phyloP scores from a whole-genome alignment of 108 stramenopile genomes.

The Fragilariopsis cylindrus region DNA sequence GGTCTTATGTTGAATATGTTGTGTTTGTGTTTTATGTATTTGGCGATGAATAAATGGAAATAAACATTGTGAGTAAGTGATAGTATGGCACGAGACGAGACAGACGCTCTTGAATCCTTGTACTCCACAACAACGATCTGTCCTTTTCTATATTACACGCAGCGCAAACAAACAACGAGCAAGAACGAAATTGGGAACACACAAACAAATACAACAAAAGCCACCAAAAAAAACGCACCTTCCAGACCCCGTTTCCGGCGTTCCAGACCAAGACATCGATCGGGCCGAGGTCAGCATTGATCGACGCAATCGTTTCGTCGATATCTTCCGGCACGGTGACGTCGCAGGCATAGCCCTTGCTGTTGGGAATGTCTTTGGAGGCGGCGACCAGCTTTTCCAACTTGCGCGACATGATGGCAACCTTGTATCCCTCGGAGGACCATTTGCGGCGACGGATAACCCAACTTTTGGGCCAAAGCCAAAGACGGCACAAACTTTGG shows the following conservation, averaged over 20 bases:
- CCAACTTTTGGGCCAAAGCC: constrained; percentile 31
- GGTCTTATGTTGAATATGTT: constrained; percentile 6
- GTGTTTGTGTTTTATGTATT: neutral
- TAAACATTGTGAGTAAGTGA: neutral
- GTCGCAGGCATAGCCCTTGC: constrained; percentile 37
- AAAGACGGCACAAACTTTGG: constrained; percentile 37
- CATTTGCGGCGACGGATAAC: constrained; percentile 16
- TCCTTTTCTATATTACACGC: no score
- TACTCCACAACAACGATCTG: no score
- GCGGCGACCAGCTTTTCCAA: constrained; percentile 27
- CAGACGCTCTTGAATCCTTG: constrained; percentile 10
- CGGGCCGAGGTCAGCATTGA: constrained; percentile 24
- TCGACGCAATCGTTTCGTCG: constrained; percentile 10
- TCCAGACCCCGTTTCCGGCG: constrained; percentile 37
- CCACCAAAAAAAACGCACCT: neutral
- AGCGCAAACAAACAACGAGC: neutral
- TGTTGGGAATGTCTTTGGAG: constrained; percentile 23
- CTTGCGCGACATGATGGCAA: constrained; percentile 27
- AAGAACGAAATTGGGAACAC: constrained; percentile 19
- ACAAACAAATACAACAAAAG: neutral
- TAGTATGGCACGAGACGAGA: neutral
- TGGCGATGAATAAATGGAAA: neutral
- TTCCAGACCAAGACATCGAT: constrained; percentile 33
- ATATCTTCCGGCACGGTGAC: constrained; percentile 27
- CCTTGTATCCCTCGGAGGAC: constrained; percentile 29